Evolutionary conservation across 148 eudicot species (phyloP).

Genomic region (Persicaria maculosa): DNA sequence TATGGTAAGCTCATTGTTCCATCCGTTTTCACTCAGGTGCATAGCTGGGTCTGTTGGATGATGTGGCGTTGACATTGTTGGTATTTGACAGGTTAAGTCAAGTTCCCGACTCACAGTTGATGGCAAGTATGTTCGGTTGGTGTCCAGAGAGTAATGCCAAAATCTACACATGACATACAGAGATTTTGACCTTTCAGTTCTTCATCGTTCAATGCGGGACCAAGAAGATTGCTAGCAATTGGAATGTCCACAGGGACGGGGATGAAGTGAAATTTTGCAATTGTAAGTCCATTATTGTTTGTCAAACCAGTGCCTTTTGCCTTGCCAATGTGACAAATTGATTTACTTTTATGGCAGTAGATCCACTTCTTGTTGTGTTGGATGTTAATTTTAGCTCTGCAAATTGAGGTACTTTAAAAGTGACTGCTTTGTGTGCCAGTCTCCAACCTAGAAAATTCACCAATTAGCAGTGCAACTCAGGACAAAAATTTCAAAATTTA

Average conservation of each 20-base stretch:
- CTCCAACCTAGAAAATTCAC: too few relatives aligned
- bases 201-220: background rate
- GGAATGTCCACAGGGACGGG: background rate
- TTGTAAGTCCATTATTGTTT: background rate
- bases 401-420: background rate
- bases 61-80: background rate
- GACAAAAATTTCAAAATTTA: background rate
- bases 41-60: background rate
- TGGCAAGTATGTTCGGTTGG: constrained; percentile 59
- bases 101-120: constrained; percentile 56
- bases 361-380: background rate
- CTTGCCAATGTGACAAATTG: background rate
- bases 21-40: background rate
- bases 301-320: background rate
- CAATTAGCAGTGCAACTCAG: too few relatives aligned
- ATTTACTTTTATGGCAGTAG: background rate
- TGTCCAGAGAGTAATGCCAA: constrained; percentile 1
- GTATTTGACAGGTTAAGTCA: constrained; percentile 53
- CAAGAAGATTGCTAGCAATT: background rate
- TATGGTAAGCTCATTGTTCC: constrained; percentile 35
- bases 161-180: background rate
- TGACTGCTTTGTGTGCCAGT: too few relatives aligned
- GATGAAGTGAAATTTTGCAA: background rate
- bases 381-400: background rate
- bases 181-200: background rate